Conservation (phyloP, 257 asterid species). For the Anisodus tanguticus region DNA sequence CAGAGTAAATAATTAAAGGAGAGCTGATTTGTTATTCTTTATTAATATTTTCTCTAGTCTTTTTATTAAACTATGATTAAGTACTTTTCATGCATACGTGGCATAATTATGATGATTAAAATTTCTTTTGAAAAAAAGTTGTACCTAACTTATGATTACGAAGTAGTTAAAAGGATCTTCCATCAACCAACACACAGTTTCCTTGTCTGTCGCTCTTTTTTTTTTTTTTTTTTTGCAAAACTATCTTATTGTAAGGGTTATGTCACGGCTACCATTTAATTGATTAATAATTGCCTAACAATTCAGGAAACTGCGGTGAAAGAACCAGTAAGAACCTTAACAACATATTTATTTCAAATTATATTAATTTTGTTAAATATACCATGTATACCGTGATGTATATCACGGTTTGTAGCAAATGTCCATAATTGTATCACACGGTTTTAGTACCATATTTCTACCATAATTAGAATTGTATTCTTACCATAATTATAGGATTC, state of each 20-base stretch:
- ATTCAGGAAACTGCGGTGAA: not conserved
- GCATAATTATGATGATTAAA: not conserved
- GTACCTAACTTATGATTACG: constrained; percentile 28
- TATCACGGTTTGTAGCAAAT: no score
- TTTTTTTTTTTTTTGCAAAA: not conserved
- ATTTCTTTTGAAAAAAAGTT: not conserved
- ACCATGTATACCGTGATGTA: no score
- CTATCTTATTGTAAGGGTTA: not conserved
- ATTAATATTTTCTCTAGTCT: not conserved
- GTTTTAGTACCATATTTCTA: no score
- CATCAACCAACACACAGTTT: constrained; percentile 21
- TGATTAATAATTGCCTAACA: constrained; percentile 5
- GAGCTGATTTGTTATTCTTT: not conserved
- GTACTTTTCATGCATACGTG: not conserved
- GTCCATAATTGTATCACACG: no score
- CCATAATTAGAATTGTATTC: no score
- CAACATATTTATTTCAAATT: not conserved
- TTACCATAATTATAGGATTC: no score
- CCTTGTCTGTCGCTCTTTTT: not conserved
- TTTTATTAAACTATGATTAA: not conserved
- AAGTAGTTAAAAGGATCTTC: constrained; percentile 19
- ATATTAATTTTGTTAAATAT: no score
- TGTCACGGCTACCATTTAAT: not conserved
- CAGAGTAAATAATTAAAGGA: not conserved
- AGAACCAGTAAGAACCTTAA: not conserved